Conservation (phyloP, 225 moss, liverwort and hornwort species). For the Takakia lepidozioides region DNA sequence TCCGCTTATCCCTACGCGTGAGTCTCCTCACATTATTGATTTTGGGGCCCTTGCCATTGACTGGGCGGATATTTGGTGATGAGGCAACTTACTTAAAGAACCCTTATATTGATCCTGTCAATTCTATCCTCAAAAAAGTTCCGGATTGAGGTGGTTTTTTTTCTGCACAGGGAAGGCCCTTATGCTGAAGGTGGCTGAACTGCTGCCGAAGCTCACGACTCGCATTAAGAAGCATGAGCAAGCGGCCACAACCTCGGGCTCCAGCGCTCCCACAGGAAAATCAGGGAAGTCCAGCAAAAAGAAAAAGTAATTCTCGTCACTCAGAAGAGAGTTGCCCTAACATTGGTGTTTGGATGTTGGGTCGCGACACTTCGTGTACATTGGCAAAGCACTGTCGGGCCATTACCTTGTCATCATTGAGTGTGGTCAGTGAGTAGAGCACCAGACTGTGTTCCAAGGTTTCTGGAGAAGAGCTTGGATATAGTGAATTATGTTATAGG, state of each 20-base stretch:
- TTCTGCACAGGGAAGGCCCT: conserved; percentile 53
- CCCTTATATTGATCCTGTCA: background rate
- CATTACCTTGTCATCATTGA: too few relatives aligned
- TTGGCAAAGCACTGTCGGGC: too few relatives aligned
- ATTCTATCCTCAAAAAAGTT: background rate
- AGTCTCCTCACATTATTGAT: background rate
- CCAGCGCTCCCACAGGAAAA: conserved; percentile 25
- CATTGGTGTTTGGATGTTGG: too few relatives aligned
- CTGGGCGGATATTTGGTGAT: background rate
- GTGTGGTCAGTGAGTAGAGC: too few relatives aligned
- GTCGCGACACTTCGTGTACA: too few relatives aligned
- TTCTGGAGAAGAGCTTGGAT: too few relatives aligned
- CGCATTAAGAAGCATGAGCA: conserved; percentile 43
- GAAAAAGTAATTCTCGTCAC: conserved; percentile 58
- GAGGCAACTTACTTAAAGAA: background rate
- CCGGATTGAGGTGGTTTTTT: background rate
- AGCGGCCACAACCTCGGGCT: conserved; percentile 11
- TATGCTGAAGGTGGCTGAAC: conserved; percentile 67
- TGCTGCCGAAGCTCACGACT: conserved; percentile 48
- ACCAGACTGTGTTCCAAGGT: too few relatives aligned
- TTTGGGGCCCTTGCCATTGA: background rate
- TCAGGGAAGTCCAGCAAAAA: conserved; percentile 61
- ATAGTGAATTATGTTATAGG: too few relatives aligned
- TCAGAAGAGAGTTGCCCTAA: too few relatives aligned
- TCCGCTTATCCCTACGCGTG: conserved; percentile 56